phyloP scores from a whole-genome alignment of 2,329 filamentous ascomycete species.

The Colletotrichum limetticola region DNA sequence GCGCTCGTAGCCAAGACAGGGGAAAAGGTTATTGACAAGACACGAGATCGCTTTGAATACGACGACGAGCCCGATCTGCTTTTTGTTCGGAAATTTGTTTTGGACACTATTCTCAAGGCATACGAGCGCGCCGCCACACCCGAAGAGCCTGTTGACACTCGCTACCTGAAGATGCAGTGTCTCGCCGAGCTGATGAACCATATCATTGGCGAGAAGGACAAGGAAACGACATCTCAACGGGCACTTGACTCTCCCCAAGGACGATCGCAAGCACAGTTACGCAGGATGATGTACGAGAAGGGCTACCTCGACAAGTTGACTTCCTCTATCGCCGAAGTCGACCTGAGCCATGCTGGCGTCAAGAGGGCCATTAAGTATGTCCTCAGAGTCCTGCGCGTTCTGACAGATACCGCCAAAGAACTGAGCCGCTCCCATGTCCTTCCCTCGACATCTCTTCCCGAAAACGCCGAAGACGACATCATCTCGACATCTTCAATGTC shows the following conservation, averaged over 20 bases:
- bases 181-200: conserved; percentile 92
- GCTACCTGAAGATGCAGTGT: conserved; percentile 88
- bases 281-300: conserved; percentile 98
- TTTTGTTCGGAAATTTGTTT: conserved; percentile 93
- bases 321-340: conserved; percentile 92
- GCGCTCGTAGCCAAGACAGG: conserved; percentile 89
- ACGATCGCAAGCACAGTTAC: conserved; percentile 83
- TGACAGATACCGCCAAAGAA: conserved; percentile 88
- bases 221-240: conserved; percentile 55
- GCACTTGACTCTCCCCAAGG: conserved; percentile 46
- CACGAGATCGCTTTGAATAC: conserved; percentile 68
- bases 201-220: conserved; percentile 86
- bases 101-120: conserved; percentile 91
- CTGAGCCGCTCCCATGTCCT: conserved; percentile 86
- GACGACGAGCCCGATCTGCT: conserved; percentile 86
- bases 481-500: conserved; percentile 89
- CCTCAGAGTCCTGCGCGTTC: conserved; percentile 84
- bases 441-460: conserved; percentile 71
- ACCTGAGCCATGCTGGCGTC: conserved; percentile 92
- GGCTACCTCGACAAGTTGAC: conserved; percentile 91
- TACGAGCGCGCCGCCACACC: conserved; percentile 89
- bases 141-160: conserved; percentile 81
- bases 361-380: conserved; percentile 98
- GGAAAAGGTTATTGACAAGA: conserved; percentile 74
- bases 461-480: conserved; percentile 84